A percentile compares a stretch with the other conserved stretches of the same genome.
Conservation (phyloP, 163 green algal species). For the Scenedesmus sp. region DNA sequence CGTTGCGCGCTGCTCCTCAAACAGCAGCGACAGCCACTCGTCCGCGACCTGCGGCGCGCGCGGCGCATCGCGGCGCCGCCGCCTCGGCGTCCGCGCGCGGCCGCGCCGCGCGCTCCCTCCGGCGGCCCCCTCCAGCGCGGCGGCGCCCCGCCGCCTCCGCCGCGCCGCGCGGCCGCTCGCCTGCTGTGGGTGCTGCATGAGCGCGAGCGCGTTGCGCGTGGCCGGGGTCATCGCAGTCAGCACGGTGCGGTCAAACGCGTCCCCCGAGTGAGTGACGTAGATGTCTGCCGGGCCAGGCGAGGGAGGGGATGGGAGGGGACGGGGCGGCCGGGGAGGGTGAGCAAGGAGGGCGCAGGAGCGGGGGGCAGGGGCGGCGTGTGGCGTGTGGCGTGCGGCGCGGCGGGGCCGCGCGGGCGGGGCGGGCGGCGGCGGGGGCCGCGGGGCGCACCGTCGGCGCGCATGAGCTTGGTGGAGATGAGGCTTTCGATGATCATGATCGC, state of each 20-base stretch:
- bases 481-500: constrained; percentile 35
- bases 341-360: not conserved
- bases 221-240: not conserved
- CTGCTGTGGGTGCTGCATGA: constrained; percentile 39
- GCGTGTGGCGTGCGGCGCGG: no score
- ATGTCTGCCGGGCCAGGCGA: not conserved
- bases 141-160: no score
- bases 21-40: constrained; percentile 19
- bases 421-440: no score
- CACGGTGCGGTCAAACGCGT: constrained; percentile 11
- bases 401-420: no score
- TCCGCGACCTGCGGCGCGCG: constrained; percentile 22
- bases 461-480: constrained; percentile 18
- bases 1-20: not conserved
- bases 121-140: not conserved
- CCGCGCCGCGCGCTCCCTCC: not conserved
- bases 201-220: constrained; percentile 24
- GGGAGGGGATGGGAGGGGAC: not conserved
- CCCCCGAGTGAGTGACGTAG: constrained; percentile 35
- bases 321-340: no score
- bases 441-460: constrained; percentile 26
- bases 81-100: no score
- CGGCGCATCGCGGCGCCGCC: no score
- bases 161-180: not conserved
- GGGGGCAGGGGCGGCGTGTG: not conserved